phyloP scores from a whole-genome alignment of 2,329 filamentous ascomycete genomes.

The Fusarium sublunatum region DNA sequence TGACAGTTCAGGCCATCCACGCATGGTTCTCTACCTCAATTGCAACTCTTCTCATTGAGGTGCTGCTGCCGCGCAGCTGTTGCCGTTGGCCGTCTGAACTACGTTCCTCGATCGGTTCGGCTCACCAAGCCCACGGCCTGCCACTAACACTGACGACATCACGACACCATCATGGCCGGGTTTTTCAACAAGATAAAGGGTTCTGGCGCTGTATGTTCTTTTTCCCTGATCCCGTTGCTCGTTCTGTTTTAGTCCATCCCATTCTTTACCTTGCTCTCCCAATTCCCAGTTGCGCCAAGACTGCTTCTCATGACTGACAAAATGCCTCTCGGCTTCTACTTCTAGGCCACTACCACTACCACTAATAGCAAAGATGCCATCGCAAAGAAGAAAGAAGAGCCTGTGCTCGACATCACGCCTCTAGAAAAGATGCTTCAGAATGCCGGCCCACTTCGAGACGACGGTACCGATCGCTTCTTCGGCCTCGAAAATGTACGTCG shows the following conservation, averaged over 20 bases:
- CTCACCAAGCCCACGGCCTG: slow-evolving; percentile 35
- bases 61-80: slow-evolving; percentile 52
- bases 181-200: slow-evolving; percentile 71
- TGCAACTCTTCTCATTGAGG: slow-evolving; percentile 46
- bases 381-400: slow-evolving; percentile 67
- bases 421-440: slow-evolving; percentile 82
- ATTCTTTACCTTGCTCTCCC: slow-evolving; percentile 38
- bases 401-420: slow-evolving; percentile 69
- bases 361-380: slow-evolving; percentile 58
- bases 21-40: slow-evolving; percentile 43
- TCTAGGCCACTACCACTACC: slow-evolving; percentile 58
- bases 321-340: slow-evolving; percentile 40
- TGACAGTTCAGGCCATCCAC: slow-evolving; percentile 30
- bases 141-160: slow-evolving; percentile 32
- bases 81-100: slow-evolving; percentile 46
- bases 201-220: slow-evolving; percentile 63
- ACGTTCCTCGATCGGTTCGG: slow-evolving; percentile 42
- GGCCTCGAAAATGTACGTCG: slow-evolving; percentile 93
- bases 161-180: slow-evolving; percentile 60
- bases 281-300: slow-evolving; percentile 31
- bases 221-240: slow-evolving; percentile 10
- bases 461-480: slow-evolving; percentile 98
- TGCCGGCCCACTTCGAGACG: slow-evolving; percentile 81
- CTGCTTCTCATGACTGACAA: slow-evolving; percentile 47
- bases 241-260: slow-evolving; percentile 13